Conservation (phyloP, 2,329 filamentous ascomycete species). For the Fusarium mundagurra region DNA sequence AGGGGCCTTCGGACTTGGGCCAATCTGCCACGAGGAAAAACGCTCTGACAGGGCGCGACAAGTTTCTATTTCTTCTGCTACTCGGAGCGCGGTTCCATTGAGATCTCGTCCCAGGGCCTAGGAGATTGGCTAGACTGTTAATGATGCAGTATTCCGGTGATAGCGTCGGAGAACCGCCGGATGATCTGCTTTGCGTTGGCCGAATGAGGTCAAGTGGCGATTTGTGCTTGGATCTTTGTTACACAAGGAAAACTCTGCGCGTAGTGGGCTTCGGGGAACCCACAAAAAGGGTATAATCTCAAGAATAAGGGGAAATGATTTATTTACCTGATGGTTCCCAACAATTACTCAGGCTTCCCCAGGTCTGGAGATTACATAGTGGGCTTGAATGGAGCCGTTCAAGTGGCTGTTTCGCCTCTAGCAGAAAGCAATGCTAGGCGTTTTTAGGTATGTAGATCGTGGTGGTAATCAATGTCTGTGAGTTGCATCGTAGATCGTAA, state of each 20-base stretch:
- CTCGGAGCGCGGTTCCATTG: neutral
- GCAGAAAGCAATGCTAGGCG: neutral
- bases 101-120: neutral
- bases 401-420: neutral
- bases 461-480: neutral
- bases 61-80: neutral
- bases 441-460: neutral
- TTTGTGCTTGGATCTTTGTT: neutral
- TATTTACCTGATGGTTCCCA: neutral
- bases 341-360: neutral
- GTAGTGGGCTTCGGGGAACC: neutral
- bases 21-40: neutral
- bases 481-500: neutral
- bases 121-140: neutral
- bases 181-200: neutral
- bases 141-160: neutral
- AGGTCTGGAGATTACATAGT: neutral
- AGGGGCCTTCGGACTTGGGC: neutral
- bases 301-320: neutral
- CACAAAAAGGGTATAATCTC: neutral
- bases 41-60: neutral
- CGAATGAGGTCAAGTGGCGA: neutral
- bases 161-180: neutral
- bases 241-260: neutral
- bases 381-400: neutral